phyloP scores from a whole-genome alignment of 2,329 filamentous ascomycete species.

The Helotiales sp. region DNA sequence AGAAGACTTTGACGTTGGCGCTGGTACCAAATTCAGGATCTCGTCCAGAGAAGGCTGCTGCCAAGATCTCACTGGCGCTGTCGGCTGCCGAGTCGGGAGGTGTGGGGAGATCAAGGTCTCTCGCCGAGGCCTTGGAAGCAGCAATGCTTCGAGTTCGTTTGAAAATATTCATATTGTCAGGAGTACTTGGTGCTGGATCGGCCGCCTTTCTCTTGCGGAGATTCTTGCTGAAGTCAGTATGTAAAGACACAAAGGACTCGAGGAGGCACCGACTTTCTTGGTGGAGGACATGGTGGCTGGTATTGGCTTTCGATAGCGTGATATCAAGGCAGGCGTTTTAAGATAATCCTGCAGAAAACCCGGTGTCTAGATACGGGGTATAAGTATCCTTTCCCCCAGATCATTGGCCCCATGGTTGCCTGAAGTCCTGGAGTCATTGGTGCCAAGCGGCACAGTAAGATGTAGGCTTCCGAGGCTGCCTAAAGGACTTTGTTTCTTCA shows the following conservation, averaged over 20 bases:
- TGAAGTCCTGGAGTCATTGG: slow-evolving; percentile 1
- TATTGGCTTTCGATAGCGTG: not conserved
- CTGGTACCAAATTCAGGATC: slow-evolving; percentile 20
- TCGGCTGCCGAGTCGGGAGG: not conserved
- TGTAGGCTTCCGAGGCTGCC: slow-evolving; percentile 6
- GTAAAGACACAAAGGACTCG: not conserved
- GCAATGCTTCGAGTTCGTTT: not conserved
- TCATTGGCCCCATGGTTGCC: not conserved
- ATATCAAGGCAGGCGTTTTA: not conserved
- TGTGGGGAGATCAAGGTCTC: not conserved
- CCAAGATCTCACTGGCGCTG: not conserved
- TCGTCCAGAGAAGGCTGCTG: not conserved
- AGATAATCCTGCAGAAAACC: slow-evolving; percentile 4
- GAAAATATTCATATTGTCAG: not conserved
- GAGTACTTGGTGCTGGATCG: slow-evolving; percentile 1
- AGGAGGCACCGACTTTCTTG: not conserved
- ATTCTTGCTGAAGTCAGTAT: not conserved
- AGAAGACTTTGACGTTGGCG: slow-evolving; percentile 19
- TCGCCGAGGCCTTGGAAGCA: slow-evolving; percentile 1
- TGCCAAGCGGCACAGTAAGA: not conserved
- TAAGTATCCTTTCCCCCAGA: not conserved
- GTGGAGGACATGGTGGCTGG: not conserved
- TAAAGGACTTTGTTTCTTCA: not conserved
- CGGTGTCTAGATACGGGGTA: not conserved
- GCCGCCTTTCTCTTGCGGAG: slow-evolving; percentile 8